Conservation (phyloP, 805 yeast genomes). For the Kodamaea kaohsiungensis region DNA sequence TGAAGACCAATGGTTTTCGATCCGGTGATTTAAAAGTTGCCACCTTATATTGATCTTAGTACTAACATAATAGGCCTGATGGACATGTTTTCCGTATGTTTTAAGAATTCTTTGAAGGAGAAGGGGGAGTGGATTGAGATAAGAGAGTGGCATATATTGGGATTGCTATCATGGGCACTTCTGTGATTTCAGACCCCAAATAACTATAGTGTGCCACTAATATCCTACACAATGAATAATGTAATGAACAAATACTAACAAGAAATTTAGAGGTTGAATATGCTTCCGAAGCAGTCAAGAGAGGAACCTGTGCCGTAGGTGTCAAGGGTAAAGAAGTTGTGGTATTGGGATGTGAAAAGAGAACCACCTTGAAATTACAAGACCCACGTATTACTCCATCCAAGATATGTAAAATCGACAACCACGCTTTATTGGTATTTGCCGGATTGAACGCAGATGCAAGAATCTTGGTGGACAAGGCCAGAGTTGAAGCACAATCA, state of each 20-base stretch:
- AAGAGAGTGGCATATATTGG: neutral
- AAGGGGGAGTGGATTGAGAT: neutral
- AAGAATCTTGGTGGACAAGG: slow-evolving; percentile 88
- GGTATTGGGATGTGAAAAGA: slow-evolving; percentile 94
- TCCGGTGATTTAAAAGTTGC: neutral
- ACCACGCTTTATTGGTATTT: slow-evolving; percentile 88
- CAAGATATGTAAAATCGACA: slow-evolving; percentile 87
- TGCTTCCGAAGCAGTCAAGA: slow-evolving; percentile 95
- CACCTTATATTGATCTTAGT: slow-evolving; percentile 3
- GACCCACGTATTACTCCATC: slow-evolving; percentile 96
- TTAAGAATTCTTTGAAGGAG: neutral
- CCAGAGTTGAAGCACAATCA: slow-evolving; percentile 95
- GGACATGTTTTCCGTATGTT: slow-evolving; percentile 93
- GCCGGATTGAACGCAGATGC: slow-evolving; percentile 99
- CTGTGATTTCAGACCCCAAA: too few relatives aligned
- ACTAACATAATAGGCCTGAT: slow-evolving; percentile 75
- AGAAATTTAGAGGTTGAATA: slow-evolving; percentile 77
- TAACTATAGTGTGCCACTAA: too few relatives aligned
- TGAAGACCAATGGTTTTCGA: neutral
- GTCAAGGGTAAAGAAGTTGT: slow-evolving; percentile 88
- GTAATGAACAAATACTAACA: slow-evolving; percentile 28
- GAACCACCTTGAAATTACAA: slow-evolving; percentile 92
- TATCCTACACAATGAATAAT: neutral
- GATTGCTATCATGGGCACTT: too few relatives aligned
- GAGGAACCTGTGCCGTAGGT: slow-evolving; percentile 98